Base-by-base conservation (phyloP, 106 monocot genomes). In the Gastrodia elata region DNA sequence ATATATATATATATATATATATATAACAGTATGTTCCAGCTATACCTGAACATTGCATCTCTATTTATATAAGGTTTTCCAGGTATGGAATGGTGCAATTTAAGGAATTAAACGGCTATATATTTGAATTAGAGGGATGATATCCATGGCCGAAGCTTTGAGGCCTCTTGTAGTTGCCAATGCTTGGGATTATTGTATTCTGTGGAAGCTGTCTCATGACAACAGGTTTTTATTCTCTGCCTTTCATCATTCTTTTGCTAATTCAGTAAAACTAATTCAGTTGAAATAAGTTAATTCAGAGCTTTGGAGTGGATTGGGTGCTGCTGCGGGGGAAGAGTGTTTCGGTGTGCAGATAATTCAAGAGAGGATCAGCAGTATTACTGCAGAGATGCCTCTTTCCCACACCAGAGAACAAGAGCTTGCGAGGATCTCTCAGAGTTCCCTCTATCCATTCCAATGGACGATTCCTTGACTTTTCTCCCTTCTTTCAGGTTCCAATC, bases 171-270 rank as follows among this genome's bases (percentile, higher is more conserved):
- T 89, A 36, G 85, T 91, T n/a, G 44, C 43, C 18, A 77, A 82
- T 74, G 88, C 76, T 9, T 91, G 94, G 94, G 94, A 91, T 37
- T 88, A 86, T 76, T 91, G 91, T 80, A 84, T 91, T 43, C 48
- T 80, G 8, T 94, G 94, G 94, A 84, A 80, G 32, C 49, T 91
- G 34, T 84, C 88, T 42, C 82, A 80, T 39, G 88, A 94, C 52
- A 83, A 88, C 38, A 91, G 94, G 94, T 82, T 73, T 14, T 43
- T 0, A 32, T 73, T 16, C 33, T 55, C 20, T n/a, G 33, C 35
- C 49, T 73, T 34, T 68, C 38, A 32, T 65, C 34, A 16, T 8
- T 10, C 38, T 36, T 37, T 40, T 28, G 22, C 38, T 20, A 16
- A 58, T 41, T 14, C n/a, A n/a, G n/a, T n/a, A n/a, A n/a, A n/a